Evolutionary conservation across 1,284 basidiomycete species (phyloP).

Genomic region (Cutaneotrichosporon sp.): DNA sequence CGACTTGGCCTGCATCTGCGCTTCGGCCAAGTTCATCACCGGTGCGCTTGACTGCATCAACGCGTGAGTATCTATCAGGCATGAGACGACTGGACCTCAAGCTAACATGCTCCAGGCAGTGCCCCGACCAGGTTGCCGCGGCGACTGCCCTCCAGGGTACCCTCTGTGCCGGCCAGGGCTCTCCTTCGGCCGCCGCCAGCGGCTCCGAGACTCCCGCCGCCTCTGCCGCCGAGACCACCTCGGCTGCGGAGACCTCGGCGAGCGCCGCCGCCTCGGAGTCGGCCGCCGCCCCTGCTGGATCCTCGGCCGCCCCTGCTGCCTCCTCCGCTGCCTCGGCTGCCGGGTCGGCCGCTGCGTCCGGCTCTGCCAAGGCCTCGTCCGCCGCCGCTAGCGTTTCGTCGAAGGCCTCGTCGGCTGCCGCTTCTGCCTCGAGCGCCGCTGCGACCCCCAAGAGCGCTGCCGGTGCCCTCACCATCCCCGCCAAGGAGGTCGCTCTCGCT

Average conservation of each 20-base stretch:
- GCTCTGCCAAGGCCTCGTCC: slow-evolving; percentile 1
- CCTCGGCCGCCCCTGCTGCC: neutral
- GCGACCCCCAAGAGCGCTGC: neutral
- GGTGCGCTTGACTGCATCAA: slow-evolving; percentile 9
- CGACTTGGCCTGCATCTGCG: slow-evolving; percentile 13
- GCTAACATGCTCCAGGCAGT: slow-evolving; percentile 8
- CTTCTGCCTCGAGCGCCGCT: slow-evolving; percentile 7
- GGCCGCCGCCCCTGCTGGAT: neutral
- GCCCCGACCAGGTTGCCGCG: slow-evolving; percentile 11
- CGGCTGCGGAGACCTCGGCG: too few relatives aligned
- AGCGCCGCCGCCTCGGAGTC: neutral
- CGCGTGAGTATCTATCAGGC: neutral
- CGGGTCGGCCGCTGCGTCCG: slow-evolving; percentile 1
- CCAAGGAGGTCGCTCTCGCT: slow-evolving; percentile 11
- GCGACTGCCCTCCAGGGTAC: slow-evolving; percentile 5
- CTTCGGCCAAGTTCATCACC: neutral
- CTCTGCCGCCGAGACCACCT: neutral
- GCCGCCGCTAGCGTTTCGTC: neutral
- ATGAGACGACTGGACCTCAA: neutral
- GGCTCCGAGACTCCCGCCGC: neutral
- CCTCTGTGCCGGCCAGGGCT: slow-evolving; percentile 5
- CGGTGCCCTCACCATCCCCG: slow-evolving; percentile 7
- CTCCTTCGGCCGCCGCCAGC: neutral
- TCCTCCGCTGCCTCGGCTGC: neutral
- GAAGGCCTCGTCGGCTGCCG: slow-evolving; percentile 1